Base-by-base conservation (phyloP, 345 rosid species). In the Eucalyptus tenuipes region DNA sequence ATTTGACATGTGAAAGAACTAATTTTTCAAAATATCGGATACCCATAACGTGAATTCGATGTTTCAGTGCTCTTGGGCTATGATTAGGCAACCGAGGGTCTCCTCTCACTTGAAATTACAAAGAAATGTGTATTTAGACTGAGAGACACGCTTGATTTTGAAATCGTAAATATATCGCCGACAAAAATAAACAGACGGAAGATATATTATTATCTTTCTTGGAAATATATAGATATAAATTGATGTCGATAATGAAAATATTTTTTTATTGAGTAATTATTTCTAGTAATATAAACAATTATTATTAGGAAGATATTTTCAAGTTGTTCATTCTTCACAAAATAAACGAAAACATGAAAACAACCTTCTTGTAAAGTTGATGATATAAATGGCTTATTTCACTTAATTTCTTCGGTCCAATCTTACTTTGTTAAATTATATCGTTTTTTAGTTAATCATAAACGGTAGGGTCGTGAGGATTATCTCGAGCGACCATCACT, bases 141-240 rank as follows among this genome's bases (percentile, higher is more conserved):
- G 2, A 5, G 31, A 25, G 31, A 27, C 0, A 3, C 66, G 1
- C 2, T n/a, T n/a, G 3, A 59, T 57, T 25, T 11, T 0, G 15
- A 25, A 25, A 57, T 25, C 3, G 1, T 2, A 10, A 4, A 24
- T 25, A 3, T 57, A 10, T 25, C 0, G 2, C 2, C 2, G 0
- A 57, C 10, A 57, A 57, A 57, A 11, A 57, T 57, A 59, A 59
- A 59, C 1, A 1, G 2, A 1, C 15, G 0, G 7, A 5, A 59
- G 0, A 27, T 11, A 59, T 27, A 61, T 61, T 10, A 27, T 27
- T 61, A 61, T 27, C 31, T 29, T 61, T 3, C 2, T 6, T 0
- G 7, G 29, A 61, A 61, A 3, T 61, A 29, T 61, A 10, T 6
- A 2, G 1, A 27, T 29, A 61, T 61, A 61, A 29, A 61, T 61